Evolutionary conservation across 768 basidiomycete genomes (phyloP).

Genomic region (Leucosporidium yakuticum): DNA sequence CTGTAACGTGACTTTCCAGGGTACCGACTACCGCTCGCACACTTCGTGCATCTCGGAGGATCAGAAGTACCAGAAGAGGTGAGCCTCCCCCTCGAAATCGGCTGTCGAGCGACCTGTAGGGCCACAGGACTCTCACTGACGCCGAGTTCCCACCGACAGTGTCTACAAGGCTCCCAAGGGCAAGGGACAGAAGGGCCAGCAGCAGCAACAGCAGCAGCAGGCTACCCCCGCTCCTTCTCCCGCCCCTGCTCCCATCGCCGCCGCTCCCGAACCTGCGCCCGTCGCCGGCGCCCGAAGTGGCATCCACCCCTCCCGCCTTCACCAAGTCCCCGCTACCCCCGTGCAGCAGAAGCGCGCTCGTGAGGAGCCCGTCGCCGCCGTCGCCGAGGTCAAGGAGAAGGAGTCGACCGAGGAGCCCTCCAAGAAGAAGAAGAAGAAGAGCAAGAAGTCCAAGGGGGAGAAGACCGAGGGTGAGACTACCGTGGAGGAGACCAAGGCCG

Average conservation of each 20-base stretch:
- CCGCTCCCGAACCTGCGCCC: neutral
- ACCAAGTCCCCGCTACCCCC: neutral
- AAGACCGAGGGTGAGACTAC: neutral
- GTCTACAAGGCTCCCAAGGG: conserved; percentile 33
- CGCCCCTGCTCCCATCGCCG: neutral
- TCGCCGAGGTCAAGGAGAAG: neutral
- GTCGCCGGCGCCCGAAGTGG: neutral
- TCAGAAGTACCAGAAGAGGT: conserved; percentile 32
- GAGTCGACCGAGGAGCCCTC: neutral
- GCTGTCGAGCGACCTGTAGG: neutral
- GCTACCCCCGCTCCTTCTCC: neutral
- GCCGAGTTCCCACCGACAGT: neutral
- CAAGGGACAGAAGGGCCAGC: conserved; percentile 18
- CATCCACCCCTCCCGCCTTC: neutral
- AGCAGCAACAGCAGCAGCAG: conserved; percentile 2
- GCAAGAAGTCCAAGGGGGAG: conserved; percentile 1
- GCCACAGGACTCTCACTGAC: too few relatives aligned
- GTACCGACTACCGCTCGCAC: conserved; percentile 25
- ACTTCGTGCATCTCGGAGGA: conserved; percentile 32
- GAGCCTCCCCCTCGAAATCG: neutral
- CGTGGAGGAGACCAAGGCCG: neutral
- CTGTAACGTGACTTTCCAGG: conserved; percentile 33
- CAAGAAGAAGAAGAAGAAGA: conserved; percentile 20
- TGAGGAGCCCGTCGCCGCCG: neutral
- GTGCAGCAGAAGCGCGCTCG: neutral